These are phyloP conservation scores for Pseudohyphozyma bogoriensis DNA, from an alignment of 768 basidiomycete species.

Conservation along the genomic window DNA sequence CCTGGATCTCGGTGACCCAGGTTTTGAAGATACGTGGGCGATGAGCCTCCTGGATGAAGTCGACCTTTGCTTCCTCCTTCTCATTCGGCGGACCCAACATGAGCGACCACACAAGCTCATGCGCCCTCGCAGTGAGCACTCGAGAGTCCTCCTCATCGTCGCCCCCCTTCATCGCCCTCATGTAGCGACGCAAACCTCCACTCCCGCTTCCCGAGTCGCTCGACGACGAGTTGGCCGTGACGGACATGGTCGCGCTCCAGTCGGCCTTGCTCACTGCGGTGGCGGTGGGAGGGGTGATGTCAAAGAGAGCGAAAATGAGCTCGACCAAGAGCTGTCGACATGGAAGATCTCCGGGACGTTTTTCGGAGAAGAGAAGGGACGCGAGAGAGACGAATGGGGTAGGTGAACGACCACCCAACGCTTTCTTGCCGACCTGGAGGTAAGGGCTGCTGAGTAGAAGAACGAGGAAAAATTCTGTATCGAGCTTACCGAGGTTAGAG, in stretches of 20 bases:
- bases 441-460: too few species aligned
- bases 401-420: constrained; percentile 78
- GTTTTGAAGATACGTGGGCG: constrained; percentile 58
- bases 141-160: constrained; percentile 8
- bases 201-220: not conserved
- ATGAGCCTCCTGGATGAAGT: constrained; percentile 39
- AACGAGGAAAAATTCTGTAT: not conserved
- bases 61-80: constrained; percentile 34
- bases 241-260: constrained; percentile 18
- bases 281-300: constrained; percentile 62
- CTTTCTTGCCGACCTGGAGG: constrained; percentile 65
- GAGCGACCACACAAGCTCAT: constrained; percentile 20
- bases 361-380: constrained; percentile 83
- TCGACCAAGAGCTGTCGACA: constrained; percentile 86
- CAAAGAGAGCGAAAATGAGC: constrained; percentile 73
- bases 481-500: constrained; percentile 47
- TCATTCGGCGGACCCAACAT: constrained; percentile 30
- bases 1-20: constrained; percentile 72
- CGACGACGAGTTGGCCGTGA: constrained; percentile 14
- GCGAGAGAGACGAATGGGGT: constrained; percentile 78
- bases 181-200: constrained; percentile 15
- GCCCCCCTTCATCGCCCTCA: constrained; percentile 14
- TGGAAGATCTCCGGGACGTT: constrained; percentile 89
- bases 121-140: constrained; percentile 16
- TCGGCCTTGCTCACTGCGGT: constrained; percentile 36